Base-by-base conservation (phyloP, 2,329 filamentous ascomycete species). In the Trichoderma lentiforme region DNA sequence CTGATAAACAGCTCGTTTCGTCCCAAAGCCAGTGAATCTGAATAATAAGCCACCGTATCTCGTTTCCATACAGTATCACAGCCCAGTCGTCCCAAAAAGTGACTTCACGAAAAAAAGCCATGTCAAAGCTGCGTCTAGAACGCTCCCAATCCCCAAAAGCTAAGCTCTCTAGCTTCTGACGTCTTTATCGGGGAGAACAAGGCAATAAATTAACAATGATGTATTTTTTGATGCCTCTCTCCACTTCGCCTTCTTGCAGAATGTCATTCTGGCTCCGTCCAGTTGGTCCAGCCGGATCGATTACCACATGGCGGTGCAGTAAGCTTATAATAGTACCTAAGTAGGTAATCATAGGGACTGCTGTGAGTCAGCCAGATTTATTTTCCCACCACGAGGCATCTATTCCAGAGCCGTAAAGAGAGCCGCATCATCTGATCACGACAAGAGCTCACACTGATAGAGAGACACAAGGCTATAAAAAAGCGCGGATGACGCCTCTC, bases 41-140 rank as follows among this genome's bases (percentile, higher is more conserved):
- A 34, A 32, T 11, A 18, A 30, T 6, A 34, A 32, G 4, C 57
- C 9, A 12, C n/a, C 26, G 26, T 4, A 2, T 12, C 32, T 34
- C 30, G n/a, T 14, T n/a, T 30, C 65, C 28, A 36, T 69, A 70
- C 68, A 70, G 68, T 70, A 64, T 70, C 68, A 43, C 60, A 64
- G 43, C 61, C 34, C 18, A 18, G 11, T 8, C 34, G 24, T 7
- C 26, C 28, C 15, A 24, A 43, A 70, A 57, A 64, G 68, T 24
- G 43, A 70, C 68, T 63, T 70, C 0, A 39, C n/a, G 24, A 61
- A 24, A 14, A 32, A 58, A 47, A 4, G 21, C 11, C 47, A n/a
- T 56, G n/a, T 28, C 47, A 18, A 47, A 24, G 24, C 26, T 51
- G 39, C n/a, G 62, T 43, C 61, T 26, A 30, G 43, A 64, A 51